Evolutionary conservation across 306 rosid species (phyloP).

Genomic region (Cucurbita moschata): DNA sequence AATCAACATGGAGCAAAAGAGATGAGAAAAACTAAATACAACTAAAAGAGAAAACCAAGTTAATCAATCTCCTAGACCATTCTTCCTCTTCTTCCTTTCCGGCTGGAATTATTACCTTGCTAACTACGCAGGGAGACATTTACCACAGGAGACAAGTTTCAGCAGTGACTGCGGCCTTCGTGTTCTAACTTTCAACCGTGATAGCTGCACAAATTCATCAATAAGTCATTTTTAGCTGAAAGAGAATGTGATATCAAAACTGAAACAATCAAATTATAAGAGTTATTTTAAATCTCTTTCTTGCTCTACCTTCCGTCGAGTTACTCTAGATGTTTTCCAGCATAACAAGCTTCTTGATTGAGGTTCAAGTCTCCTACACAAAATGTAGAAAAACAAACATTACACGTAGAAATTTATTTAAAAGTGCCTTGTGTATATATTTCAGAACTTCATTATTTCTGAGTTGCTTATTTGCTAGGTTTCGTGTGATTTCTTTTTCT

Average conservation of each 20-base stretch:
- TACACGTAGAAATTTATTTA: background rate
- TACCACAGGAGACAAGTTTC: constrained; percentile 82
- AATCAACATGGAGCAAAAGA: constrained; percentile 9
- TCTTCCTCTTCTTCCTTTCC: constrained; percentile 8
- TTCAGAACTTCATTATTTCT: background rate
- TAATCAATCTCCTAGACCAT: constrained; percentile 27
- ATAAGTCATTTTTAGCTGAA: constrained; percentile 13
- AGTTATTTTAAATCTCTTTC: background rate
- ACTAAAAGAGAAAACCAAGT: constrained; percentile 26
- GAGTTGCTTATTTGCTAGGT: background rate
- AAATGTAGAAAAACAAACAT: background rate
- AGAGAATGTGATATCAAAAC: background rate
- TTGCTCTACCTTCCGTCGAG: constrained; percentile 60
- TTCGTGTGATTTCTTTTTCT: background rate
- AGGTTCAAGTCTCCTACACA: constrained; percentile 83
- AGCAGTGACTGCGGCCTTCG: constrained; percentile 55
- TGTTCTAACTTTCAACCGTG: constrained; percentile 55
- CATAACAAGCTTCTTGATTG: constrained; percentile 84
- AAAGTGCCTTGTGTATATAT: background rate
- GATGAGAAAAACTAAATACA: constrained; percentile 31
- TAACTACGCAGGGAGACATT: constrained; percentile 57
- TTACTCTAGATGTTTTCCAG: constrained; percentile 75
- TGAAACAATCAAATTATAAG: background rate
- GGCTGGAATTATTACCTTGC: constrained; percentile 35
- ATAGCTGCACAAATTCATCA: constrained; percentile 54